Conservation (phyloP, 805 yeast species). For the Myxozyma monticola region DNA sequence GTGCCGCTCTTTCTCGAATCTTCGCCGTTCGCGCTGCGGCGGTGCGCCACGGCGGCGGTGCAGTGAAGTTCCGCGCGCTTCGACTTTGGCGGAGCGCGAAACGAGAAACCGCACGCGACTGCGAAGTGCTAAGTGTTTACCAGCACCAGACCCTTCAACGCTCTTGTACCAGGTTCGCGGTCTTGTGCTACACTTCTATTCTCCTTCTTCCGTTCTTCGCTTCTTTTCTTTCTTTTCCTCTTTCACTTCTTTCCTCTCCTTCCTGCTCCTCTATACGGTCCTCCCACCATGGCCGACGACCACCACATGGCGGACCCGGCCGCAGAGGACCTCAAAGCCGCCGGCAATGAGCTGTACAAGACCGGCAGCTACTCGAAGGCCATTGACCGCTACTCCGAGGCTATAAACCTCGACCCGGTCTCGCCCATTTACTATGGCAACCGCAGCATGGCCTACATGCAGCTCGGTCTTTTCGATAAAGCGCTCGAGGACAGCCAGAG, state of each 20-base stretch:
- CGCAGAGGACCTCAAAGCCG: constrained; percentile 34
- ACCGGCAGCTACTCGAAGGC: constrained; percentile 42
- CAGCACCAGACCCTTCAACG: too few species aligned
- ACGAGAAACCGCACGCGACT: too few species aligned
- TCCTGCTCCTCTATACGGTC: neutral
- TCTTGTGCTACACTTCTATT: neutral
- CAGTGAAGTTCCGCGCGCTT: constrained; percentile 2
- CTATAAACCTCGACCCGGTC: constrained; percentile 37
- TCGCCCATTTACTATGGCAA: constrained; percentile 43
- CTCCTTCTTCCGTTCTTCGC: neutral
- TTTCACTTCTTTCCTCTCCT: neutral
- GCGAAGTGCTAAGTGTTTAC: too few species aligned
- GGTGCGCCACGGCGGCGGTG: too few species aligned
- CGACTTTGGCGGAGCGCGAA: too few species aligned
- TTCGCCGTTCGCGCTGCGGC: constrained; percentile 9
- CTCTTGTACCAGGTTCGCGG: too few species aligned
- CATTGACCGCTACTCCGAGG: constrained; percentile 31
- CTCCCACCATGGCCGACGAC: neutral
- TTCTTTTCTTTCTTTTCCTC: neutral
- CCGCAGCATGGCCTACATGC: constrained; percentile 44
- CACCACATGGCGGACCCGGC: too few species aligned
- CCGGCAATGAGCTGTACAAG: constrained; percentile 44
- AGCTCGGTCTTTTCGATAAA: constrained; percentile 35
- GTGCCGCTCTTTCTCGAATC: constrained; percentile 8
- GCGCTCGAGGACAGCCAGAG: constrained; percentile 41